Evolutionary conservation across 2,329 filamentous ascomycete genomes (phyloP).

Genomic region (Teratosphaeria zuluensis): DNA sequence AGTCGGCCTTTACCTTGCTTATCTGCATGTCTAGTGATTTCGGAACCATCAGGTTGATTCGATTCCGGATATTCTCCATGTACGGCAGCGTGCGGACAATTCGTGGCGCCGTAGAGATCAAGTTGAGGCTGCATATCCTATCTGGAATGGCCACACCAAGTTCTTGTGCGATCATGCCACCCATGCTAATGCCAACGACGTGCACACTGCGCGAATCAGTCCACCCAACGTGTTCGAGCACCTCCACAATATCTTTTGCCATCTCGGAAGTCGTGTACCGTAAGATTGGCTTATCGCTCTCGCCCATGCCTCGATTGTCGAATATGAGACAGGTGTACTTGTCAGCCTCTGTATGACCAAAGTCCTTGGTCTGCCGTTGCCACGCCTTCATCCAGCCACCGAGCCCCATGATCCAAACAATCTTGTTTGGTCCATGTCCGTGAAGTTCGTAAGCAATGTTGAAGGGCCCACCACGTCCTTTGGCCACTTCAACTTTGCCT

Average conservation of each 20-base stretch:
- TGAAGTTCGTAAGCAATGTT: slow-evolving; percentile 73
- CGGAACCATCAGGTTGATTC: slow-evolving; percentile 53
- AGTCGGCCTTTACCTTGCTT: slow-evolving; percentile 50
- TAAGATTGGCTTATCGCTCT: slow-evolving; percentile 64
- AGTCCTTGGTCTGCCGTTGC: slow-evolving; percentile 76
- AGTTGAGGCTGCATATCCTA: slow-evolving; percentile 40
- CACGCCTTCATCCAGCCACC: slow-evolving; percentile 59
- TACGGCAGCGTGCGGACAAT: slow-evolving; percentile 42
- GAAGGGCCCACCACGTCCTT: slow-evolving; percentile 62
- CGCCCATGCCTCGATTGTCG: slow-evolving; percentile 79
- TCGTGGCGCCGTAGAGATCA: slow-evolving; percentile 41
- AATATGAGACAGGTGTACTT: slow-evolving; percentile 65
- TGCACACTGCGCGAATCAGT: slow-evolving; percentile 50
- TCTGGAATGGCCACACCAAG: slow-evolving; percentile 44
- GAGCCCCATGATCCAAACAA: slow-evolving; percentile 73
- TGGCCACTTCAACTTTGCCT: slow-evolving; percentile 56
- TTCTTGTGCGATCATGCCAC: slow-evolving; percentile 89
- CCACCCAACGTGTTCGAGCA: slow-evolving; percentile 63
- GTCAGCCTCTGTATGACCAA: slow-evolving; percentile 60
- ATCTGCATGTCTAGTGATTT: slow-evolving; percentile 61
- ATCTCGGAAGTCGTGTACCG: slow-evolving; percentile 78
- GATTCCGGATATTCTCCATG: slow-evolving; percentile 53
- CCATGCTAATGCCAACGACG: slow-evolving; percentile 71
- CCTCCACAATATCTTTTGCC: slow-evolving; percentile 67
- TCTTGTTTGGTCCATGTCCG: slow-evolving; percentile 59